Evolutionary conservation across 169 alveolate genomes (phyloP), one percentile per base, ranked within the genome.

Genomic region (Babesia ovis): DNA sequence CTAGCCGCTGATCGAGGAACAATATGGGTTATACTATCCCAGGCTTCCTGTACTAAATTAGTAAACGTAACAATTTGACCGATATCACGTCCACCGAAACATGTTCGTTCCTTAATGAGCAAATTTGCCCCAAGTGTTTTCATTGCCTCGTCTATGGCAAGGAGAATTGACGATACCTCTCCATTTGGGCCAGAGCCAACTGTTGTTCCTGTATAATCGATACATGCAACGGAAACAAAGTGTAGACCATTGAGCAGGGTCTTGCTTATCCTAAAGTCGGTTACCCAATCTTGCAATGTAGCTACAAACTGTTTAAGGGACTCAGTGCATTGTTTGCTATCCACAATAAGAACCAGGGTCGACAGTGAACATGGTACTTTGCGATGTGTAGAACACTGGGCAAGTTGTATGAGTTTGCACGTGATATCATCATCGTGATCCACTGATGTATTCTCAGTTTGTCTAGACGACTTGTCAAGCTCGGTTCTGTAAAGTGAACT

Each of bases 11-110:
- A 50, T n/a, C 22, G 35, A 4, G 6, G 4, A 58, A 9, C 35
- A 9, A 23, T n/a, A 27, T 16, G n/a, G 43, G 5, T 14, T 45
- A 56, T 35, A 42, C 35, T 51, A 25, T 64, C 68, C 48, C 56
- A 32, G 0, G 85, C 69, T 27, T 77, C 86, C 16, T 45, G 3
- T 37, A 77, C 71, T 23, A 48, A n/a, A 60, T 77, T 68, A n/a
- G 71, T 61, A 18, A 77, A 39, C 1, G 81, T 55, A 18, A 77
- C 59, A 14, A 77, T 77, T 29, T 77, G 79, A 6, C 81, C 82
- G 35, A 77, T 37, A 53, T 77, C 81, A 25, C 73, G 37, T 35
- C 48, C 12, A 12, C 55, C 57, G 35, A 77, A 55, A n/a, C 58
- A 50, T 18, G 56, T 18, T 23, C 29, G 27, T 0, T 51, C 56